Percentiles rank a stretch among this genome's conserved stretches.
Evolutionary conservation across 2,329 filamentous ascomycete genomes (phyloP).

Genomic region (Xylariaceae sp.): DNA sequence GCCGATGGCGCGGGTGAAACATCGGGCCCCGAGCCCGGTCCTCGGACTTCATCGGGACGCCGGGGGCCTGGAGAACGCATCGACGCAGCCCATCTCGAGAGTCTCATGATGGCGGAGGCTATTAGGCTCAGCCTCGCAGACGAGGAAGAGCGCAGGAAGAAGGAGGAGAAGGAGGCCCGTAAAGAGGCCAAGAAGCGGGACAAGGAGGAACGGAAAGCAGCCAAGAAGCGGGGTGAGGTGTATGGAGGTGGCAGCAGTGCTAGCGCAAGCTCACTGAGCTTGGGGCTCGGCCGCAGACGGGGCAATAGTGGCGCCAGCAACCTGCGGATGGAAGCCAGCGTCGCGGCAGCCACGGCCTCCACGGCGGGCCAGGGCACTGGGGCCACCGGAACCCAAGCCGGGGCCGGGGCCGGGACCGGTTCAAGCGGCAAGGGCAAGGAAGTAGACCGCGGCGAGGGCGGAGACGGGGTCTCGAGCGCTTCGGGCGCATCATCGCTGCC

Average conservation of each 20-base stretch:
- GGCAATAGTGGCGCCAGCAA: slow-evolving; percentile 55
- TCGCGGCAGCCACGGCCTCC: slow-evolving; percentile 35
- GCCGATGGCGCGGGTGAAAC: slow-evolving; percentile 20
- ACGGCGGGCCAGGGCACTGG: slow-evolving; percentile 16
- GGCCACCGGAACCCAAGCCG: not conserved
- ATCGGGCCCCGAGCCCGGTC: slow-evolving; percentile 26
- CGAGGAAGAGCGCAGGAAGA: slow-evolving; percentile 86
- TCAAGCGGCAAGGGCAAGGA: slow-evolving; percentile 60
- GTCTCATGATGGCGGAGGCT: slow-evolving; percentile 98
- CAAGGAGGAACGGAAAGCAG: slow-evolving; percentile 74
- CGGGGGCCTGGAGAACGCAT: slow-evolving; percentile 13
- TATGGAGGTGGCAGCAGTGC: slow-evolving; percentile 38
- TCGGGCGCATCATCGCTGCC: slow-evolving; percentile 33
- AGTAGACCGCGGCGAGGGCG: slow-evolving; percentile 47
- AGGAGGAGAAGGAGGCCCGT: slow-evolving; percentile 69
- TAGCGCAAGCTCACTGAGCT: slow-evolving; percentile 57
- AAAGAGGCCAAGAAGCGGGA: slow-evolving; percentile 82
- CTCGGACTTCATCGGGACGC: slow-evolving; percentile 24
- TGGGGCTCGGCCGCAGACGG: slow-evolving; percentile 51
- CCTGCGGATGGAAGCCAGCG: slow-evolving; percentile 48
- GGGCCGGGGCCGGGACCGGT: slow-evolving; percentile 20
- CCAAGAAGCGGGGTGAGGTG: slow-evolving; percentile 51
- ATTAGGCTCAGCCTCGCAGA: slow-evolving; percentile 84
- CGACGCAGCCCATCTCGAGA: slow-evolving; percentile 66
- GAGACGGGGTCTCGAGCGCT: slow-evolving; percentile 17